These are phyloP conservation scores for Talaromyces islandicus DNA, from an alignment of 2,329 filamentous ascomycete genomes.

Conservation along the genomic window DNA sequence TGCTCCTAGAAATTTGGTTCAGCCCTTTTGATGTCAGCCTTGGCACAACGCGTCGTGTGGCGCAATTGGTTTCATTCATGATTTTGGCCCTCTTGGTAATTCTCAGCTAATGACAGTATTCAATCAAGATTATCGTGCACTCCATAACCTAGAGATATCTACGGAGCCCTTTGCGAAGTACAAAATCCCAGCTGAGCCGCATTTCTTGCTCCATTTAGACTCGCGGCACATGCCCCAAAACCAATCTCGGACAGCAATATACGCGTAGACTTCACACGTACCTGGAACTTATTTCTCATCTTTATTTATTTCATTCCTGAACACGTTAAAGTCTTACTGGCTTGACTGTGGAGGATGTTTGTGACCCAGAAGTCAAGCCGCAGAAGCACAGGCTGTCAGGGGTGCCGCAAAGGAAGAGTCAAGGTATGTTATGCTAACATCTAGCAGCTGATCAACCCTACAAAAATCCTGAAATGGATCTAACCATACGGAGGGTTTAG, in stretches of 20 bases:
- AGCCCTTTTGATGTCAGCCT: neutral
- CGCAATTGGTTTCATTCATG: neutral
- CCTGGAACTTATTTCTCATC: neutral
- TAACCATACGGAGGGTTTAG: neutral
- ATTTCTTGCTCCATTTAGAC: neutral
- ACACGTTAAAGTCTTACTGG: neutral
- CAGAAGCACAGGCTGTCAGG: neutral
- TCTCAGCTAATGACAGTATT: neutral
- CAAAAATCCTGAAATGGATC: neutral
- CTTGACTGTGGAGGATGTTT: neutral
- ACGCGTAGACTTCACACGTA: neutral
- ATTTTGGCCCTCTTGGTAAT: neutral
- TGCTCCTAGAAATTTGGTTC: neutral
- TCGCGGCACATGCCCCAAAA: neutral
- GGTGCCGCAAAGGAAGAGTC: neutral
- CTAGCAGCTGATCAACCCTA: neutral
- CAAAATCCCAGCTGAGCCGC: neutral
- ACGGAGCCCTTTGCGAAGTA: neutral
- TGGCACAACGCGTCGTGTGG: neutral
- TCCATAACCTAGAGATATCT: neutral
- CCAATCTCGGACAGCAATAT: neutral
- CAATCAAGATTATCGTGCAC: neutral
- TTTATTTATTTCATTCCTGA: neutral
- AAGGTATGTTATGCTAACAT: neutral
- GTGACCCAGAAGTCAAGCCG: neutral